Evolutionary conservation across 306 rosid genomes (phyloP), one percentile per base, ranked within the genome.

Genomic region (Cicer pinnatifidum): DNA sequence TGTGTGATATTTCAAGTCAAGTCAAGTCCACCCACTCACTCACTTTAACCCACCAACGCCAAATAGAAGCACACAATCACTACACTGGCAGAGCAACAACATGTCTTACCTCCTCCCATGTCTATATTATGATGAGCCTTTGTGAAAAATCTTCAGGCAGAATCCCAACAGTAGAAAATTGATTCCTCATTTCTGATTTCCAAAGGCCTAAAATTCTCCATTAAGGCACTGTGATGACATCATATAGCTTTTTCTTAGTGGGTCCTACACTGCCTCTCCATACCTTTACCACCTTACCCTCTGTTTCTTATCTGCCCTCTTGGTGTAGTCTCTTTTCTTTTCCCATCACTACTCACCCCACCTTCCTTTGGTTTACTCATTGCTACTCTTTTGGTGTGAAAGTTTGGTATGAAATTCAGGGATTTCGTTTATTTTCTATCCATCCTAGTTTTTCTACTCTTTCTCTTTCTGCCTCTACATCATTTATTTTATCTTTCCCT

Each of bases 321-420:
- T 57, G 37, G 75, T 71, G 81, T 81, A 63, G 75, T 64, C 70
- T 62, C 47, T 7, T 68, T 73, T 70, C 81, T 79, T 83, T 69
- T 78, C 75, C 86, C 88, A 66, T 81, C 82, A 71, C 81, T 78
- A 8, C 82, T 82, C 51, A 54, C 69, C 78, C 72, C 79, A 64
- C 56, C 17, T 66, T 63, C 58, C 71, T 35, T 64, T 45, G 37
- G 75, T 81, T 81, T 73, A 72, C 81, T 81, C 57, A 52, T 53
- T 80, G 76, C 77, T 38, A 13, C 73, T 17, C 79, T 71, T 83
- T 38, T 77, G 78, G 78, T 79, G 82, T 73, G 84, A 71, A 71
- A 78, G 85, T 76, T 81, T 73, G 88, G 91, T 92, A 91, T 80
- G 90, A 89, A 91, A 89, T 89, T 86, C 92, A 82, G 96, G 93